Percentiles rank a stretch among this genome's conserved stretches.
Evolutionary conservation across 169 alveolate genomes (phyloP).

Genomic region (Plasmodium coatneyi): DNA sequence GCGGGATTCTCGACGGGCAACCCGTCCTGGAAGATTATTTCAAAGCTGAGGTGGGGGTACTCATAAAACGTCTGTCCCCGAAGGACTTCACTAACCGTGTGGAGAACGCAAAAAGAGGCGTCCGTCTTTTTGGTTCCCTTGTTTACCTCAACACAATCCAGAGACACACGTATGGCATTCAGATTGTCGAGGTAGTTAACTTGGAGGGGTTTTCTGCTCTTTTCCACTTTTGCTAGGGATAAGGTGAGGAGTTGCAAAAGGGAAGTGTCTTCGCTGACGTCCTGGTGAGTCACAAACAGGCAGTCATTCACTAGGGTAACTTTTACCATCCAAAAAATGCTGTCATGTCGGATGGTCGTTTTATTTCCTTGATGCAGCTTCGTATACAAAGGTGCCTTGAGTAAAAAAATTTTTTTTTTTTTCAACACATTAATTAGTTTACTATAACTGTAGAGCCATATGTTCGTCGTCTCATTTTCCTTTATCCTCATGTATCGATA

Average conservation of each 20-base stretch:
- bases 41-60: not conserved
- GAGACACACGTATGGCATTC: not conserved
- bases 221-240: not conserved
- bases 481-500: constrained; percentile 18
- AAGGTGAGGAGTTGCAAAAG: not conserved
- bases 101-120: not conserved
- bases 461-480: constrained; percentile 14
- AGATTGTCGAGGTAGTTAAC: not conserved
- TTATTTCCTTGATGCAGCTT: constrained; percentile 21
- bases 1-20: not conserved
- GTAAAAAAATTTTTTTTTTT: constrained; percentile 21
- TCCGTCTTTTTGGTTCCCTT: not conserved
- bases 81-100: not conserved
- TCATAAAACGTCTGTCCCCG: not conserved
- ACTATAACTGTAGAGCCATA: constrained; percentile 11
- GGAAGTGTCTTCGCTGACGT: constrained; percentile 6
- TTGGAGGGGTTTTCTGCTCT: not conserved
- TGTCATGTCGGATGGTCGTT: constrained; percentile 1
- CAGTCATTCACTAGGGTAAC: constrained; percentile 11
- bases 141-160: not conserved
- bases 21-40: not conserved
- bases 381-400: constrained; percentile 56
- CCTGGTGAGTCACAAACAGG: not conserved
- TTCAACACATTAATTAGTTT: constrained; percentile 6
- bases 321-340: constrained; percentile 21